Conservation (phyloP, 2,329 filamentous ascomycete genomes). For the Claviceps arundinis region DNA sequence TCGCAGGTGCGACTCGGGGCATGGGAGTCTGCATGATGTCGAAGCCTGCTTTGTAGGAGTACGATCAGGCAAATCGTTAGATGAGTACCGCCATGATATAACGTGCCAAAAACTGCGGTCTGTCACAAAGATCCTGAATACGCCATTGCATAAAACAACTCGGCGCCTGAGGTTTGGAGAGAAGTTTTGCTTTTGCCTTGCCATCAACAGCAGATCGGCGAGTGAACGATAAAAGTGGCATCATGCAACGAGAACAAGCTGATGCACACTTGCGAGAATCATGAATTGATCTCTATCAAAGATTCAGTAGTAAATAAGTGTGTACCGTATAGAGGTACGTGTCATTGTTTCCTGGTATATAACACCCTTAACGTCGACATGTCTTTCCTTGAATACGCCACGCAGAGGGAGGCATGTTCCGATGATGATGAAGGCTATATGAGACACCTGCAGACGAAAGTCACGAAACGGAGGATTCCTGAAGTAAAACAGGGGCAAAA, state of each 20-base stretch:
- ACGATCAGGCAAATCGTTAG: neutral
- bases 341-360: constrained; percentile 5
- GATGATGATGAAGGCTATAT: neutral
- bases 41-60: neutral
- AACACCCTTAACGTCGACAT: constrained; percentile 6
- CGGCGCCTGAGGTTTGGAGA: neutral
- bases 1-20: constrained; percentile 27
- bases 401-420: neutral
- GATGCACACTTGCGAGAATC: neutral
- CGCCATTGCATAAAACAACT: neutral
- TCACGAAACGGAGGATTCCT: neutral
- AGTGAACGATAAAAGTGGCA: neutral
- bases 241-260: neutral
- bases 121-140: neutral
- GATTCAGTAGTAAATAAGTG: neutral
- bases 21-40: constrained; percentile 23
- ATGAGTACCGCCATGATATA: neutral
- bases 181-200: neutral
- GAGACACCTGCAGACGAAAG: neutral
- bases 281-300: neutral
- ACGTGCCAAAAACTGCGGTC: neutral
- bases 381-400: neutral
- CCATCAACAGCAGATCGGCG: neutral
- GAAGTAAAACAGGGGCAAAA: neutral
- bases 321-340: constrained; percentile 1